Conservation (phyloP, 176 grass and related monocot species). For the Lolium perenne region DNA sequence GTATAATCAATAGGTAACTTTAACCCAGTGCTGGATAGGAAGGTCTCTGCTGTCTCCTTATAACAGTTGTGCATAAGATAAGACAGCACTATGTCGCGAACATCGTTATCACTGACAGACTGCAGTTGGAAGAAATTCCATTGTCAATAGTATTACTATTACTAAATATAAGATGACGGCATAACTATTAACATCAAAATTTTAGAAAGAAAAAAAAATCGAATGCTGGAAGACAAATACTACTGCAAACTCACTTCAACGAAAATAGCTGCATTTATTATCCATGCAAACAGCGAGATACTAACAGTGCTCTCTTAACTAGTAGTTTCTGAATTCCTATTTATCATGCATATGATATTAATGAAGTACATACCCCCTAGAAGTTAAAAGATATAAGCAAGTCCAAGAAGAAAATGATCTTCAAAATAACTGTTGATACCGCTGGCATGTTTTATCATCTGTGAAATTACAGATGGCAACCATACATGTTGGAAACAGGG, state of each 20-base stretch:
- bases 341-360: background rate
- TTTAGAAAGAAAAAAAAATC: background rate
- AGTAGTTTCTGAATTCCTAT: conserved; percentile 1
- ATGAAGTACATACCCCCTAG: background rate
- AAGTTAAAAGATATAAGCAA: background rate
- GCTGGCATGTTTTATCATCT: background rate
- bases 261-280: conserved; percentile 9
- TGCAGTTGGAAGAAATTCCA: conserved; percentile 51
- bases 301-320: conserved; percentile 12
- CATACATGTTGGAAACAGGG: background rate
- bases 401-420: background rate
- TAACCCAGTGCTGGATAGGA: conserved; percentile 74
- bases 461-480: background rate
- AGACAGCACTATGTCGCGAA: conserved; percentile 74
- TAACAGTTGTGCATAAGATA: conserved; percentile 99
- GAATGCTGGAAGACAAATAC: background rate
- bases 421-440: background rate
- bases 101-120: conserved; percentile 73
- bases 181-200: conserved; percentile 26
- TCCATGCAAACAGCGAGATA: conserved; percentile 2
- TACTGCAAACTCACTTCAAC: conserved; percentile 21
- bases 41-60: conserved; percentile 92
- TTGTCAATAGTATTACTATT: conserved; percentile 20
- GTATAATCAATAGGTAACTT: conserved; percentile 76
- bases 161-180: conserved; percentile 11